Conservation (phyloP, 805 yeast genomes). For the Myxozyma sirexii region DNA sequence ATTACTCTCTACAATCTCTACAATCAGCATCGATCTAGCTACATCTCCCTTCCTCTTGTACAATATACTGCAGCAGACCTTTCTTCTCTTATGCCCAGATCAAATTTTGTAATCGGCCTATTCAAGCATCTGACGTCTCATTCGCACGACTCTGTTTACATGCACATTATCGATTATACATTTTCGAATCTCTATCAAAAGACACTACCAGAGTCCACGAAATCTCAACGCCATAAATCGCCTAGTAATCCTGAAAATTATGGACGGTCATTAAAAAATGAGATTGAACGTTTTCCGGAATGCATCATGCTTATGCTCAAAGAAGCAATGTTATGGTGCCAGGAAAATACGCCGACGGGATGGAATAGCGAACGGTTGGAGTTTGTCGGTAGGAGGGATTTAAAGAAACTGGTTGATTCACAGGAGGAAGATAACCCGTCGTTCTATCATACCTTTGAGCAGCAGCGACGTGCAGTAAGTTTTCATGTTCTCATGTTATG, state of each 20-base stretch:
- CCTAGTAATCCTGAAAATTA: background rate
- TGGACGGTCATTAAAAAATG: slow-evolving; percentile 51
- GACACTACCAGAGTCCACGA: too few species aligned
- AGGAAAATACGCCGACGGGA: slow-evolving; percentile 53
- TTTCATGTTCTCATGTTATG: background rate
- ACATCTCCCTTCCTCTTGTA: background rate
- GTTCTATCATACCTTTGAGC: background rate
- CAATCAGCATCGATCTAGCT: background rate
- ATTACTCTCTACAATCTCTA: slow-evolving; percentile 10
- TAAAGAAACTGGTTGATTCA: slow-evolving; percentile 43
- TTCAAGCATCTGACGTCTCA: slow-evolving; percentile 9
- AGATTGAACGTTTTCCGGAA: slow-evolving; percentile 65
- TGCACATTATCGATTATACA: slow-evolving; percentile 4
- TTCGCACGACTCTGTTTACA: slow-evolving; percentile 11
- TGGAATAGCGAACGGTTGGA: slow-evolving; percentile 52
- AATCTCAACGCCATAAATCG: background rate
- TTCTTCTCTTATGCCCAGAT: slow-evolving; percentile 4
- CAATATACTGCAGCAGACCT: background rate
- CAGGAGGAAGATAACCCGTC: background rate
- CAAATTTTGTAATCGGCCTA: slow-evolving; percentile 12
- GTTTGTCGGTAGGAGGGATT: slow-evolving; percentile 69
- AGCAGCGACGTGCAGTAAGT: slow-evolving; percentile 35
- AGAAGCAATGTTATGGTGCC: slow-evolving; percentile 50
- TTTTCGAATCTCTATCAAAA: background rate
- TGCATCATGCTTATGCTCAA: slow-evolving; percentile 71